Evolutionary conservation across 2,329 filamentous ascomycete genomes (phyloP).

Genomic region (Fusarium sp.): DNA sequence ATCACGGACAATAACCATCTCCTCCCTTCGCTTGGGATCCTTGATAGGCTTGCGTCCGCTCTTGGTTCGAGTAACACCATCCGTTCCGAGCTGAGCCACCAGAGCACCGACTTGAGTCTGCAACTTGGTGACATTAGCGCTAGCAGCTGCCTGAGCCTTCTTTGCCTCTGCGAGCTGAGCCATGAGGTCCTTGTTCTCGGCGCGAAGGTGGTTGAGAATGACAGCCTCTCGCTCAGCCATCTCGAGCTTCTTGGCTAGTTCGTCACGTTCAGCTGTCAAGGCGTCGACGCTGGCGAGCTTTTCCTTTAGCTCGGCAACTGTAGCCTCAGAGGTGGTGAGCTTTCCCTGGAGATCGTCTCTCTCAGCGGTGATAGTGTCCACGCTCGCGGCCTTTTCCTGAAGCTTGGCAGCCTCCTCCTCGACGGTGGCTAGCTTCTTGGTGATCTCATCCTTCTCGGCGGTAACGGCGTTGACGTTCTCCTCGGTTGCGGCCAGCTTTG

Average conservation of each 20-base stretch:
- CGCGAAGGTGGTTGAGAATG: slow-evolving; percentile 33
- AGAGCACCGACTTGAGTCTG: slow-evolving; percentile 38
- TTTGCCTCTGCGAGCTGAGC: slow-evolving; percentile 42
- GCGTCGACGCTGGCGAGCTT: slow-evolving; percentile 24
- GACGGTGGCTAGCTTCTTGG: slow-evolving; percentile 35
- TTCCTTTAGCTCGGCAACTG: slow-evolving; percentile 8
- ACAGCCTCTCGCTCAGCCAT: slow-evolving; percentile 38
- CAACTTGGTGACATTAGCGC: slow-evolving; percentile 33
- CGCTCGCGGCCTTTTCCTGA: slow-evolving; percentile 29
- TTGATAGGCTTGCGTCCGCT: slow-evolving; percentile 39
- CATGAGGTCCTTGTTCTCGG: slow-evolving; percentile 42
- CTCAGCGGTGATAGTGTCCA: slow-evolving; percentile 30
- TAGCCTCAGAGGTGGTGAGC: slow-evolving; percentile 29
- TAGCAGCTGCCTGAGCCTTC: slow-evolving; percentile 37
- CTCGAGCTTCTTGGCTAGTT: slow-evolving; percentile 39
- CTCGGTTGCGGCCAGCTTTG: slow-evolving; percentile 20
- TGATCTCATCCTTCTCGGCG: slow-evolving; percentile 26
- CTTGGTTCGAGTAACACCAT: slow-evolving; percentile 13
- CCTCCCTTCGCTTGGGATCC: slow-evolving; percentile 42
- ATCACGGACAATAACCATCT: slow-evolving; percentile 45
- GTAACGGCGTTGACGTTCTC: slow-evolving; percentile 20
- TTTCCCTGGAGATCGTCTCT: slow-evolving; percentile 33
- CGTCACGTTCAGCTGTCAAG: slow-evolving; percentile 24
- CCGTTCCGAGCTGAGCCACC: slow-evolving; percentile 35
- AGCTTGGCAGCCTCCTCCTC: slow-evolving; percentile 33